Percentiles rank a stretch among this genome's conserved stretches.
Conservation (phyloP, 441 rosid species). For the Euphorbia corollata region DNA sequence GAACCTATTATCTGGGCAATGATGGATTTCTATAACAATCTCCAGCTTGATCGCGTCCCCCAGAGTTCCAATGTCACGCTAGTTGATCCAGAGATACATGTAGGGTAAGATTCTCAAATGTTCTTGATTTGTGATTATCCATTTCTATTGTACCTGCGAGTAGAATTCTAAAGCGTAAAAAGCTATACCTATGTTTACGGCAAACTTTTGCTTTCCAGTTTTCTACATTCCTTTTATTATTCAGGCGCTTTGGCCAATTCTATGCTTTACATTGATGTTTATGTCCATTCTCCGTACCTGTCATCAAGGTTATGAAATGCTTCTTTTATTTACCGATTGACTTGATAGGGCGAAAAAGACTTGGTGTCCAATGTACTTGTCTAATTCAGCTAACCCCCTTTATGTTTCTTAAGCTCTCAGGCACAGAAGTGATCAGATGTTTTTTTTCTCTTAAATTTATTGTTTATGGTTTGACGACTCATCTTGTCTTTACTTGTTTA, state of each 20-base stretch:
- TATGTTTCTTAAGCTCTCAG: background rate
- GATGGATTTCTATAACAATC: slow-evolving; percentile 70
- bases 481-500: slow-evolving; percentile 5
- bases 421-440: background rate
- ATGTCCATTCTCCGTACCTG: background rate
- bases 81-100: slow-evolving; percentile 96
- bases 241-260: background rate
- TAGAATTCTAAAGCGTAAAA: background rate
- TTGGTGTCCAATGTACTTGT: background rate
- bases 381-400: slow-evolving; percentile 3
- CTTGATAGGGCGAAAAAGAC: background rate
- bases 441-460: background rate
- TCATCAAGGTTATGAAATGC: slow-evolving; percentile 1
- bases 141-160: background rate
- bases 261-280: background rate
- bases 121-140: slow-evolving; percentile 13
- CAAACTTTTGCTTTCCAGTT: background rate
- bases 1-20: slow-evolving; percentile 98
- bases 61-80: slow-evolving; percentile 61
- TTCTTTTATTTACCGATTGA: background rate
- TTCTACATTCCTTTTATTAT: background rate
- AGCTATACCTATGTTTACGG: background rate
- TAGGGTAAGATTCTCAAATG: slow-evolving; percentile 54
- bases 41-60: slow-evolving; percentile 77
- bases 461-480: background rate